Conservation (phyloP, 2,329 filamentous ascomycete genomes). For the Talaromyces sp. region DNA sequence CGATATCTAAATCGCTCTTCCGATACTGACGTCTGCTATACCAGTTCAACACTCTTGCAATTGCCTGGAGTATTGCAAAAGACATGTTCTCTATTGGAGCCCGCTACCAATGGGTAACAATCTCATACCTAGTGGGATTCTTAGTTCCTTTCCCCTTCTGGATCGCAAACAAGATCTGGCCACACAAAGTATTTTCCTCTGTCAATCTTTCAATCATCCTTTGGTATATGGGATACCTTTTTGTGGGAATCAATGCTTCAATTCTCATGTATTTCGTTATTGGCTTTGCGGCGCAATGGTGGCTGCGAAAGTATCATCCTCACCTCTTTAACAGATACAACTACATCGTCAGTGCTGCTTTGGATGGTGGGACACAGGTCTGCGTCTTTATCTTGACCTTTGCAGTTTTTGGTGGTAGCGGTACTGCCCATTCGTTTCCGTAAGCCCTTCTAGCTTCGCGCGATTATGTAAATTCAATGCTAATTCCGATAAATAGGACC, state of each 20-base stretch:
- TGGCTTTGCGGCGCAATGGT: neutral
- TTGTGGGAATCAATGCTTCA: neutral
- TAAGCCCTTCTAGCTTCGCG: neutral
- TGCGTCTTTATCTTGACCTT: neutral
- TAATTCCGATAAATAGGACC: neutral
- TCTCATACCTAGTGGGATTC: neutral
- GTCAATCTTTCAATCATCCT: neutral
- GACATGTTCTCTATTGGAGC: neutral
- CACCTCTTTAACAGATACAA: neutral
- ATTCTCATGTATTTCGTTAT: neutral
- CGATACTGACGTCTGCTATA: neutral
- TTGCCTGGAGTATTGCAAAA: neutral
- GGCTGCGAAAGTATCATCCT: neutral
- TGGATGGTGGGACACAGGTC: slow-evolving; percentile 26
- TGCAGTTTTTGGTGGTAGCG: neutral
- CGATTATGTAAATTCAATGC: neutral
- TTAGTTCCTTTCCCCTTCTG: neutral
- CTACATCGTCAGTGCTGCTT: slow-evolving; percentile 40
- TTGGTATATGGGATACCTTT: neutral
- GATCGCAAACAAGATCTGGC: neutral
- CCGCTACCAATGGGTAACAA: neutral
- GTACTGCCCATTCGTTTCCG: neutral
- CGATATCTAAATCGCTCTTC: neutral
- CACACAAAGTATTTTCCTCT: neutral
- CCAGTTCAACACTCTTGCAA: neutral